Base-by-base conservation (phyloP, 805 yeast genomes). In the Candida silvicultrix region DNA sequence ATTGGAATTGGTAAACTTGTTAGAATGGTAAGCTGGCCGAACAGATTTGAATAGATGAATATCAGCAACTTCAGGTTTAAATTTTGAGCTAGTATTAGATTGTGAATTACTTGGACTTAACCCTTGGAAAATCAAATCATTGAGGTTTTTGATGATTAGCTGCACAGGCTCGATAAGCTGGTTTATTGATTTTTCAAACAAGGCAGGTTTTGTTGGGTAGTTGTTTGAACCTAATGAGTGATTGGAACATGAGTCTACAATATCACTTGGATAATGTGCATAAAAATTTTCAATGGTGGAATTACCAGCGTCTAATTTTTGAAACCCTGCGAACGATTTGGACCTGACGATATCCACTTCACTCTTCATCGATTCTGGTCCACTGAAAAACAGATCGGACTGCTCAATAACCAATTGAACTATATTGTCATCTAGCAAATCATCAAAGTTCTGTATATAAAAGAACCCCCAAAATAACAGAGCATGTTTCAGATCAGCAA, bases 281-380 rank as follows among this genome's bases (percentile, higher is more conserved):
- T 28, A 14, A 14, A 28, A 28, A 10, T 28, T 28, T 28, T 28
- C 15, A 28, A 28, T 11, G 9, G 9, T 4, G 14, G 15, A 11
- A 7, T 28, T 11, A 28, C 31, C 31, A 5, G 12, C 31, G 4
- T 7, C 9, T 8, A 11, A 10, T 10, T 28, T 28, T 28, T 28
- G 15, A 50, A 66, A 69, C 2, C 73, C 74, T 42, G 68, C 50
- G 45, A 70, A 70, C 46, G 68, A 71, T 4, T 65, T 68, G 18
- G 66, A 62, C 39, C 67, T 51, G 25, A 64, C 59, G 72, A 70
- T 31, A 15, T 9, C 9, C 7, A 15, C 56, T 34, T 54, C 41
- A 46, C 69, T 66, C 43, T 61, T 59, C 7, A 56, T 59, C 6
- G 64, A 66, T 4, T 68, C 65, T n/a, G 67, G 49, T 0, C 52